Evolutionary conservation across 768 basidiomycete genomes (phyloP), one percentile per base, ranked within the genome.

Genomic region (Boletus subparvulus): DNA sequence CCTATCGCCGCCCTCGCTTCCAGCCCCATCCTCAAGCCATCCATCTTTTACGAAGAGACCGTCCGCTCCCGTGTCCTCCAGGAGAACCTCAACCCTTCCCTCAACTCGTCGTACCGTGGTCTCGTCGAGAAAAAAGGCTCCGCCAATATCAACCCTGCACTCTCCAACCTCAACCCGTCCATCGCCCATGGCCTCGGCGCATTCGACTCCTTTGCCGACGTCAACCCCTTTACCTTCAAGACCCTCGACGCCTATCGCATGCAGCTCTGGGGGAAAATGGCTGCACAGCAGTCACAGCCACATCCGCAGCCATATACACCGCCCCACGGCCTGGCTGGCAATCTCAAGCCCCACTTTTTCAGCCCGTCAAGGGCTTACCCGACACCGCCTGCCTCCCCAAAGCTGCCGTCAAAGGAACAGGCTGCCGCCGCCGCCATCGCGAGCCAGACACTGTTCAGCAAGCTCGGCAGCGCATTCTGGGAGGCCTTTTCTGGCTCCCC

Each of bases 211-310:
- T 94, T 92, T 72, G 78, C 86, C 24, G 92, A 94, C 62, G 69
- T 78, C 60, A 92, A 91, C 61, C 85, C 87, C 13, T 94, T 94
- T 73, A 94, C 89, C 3, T 83, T 95, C 78, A 94, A 92, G 78
- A 85, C 82, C 2, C 76, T 95, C 61, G 93, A 95, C 73, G 82
- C 86, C 69, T 88, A 88, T 68, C 83, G 94, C 41, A 94, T 94
- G 90, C 94, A 96, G 59, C 78, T 97, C 0, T 96, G 94, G 94
- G 83, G 86, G 35, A 84, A 88, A 74, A 90, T 96, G 85, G 92
- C 92, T 0, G 80, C 84, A 33, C 92, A 92, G 62, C 88, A 83
- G 0, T 68, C 75, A 56, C 81, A 77, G 59, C 62, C 77, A 42
- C 50, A 69, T 44, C 47, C 43, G 3, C 53, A 58, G 6, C 42